phyloP scores from a whole-genome alignment of 208 protist genomes.

The Lotmaria passim region DNA sequence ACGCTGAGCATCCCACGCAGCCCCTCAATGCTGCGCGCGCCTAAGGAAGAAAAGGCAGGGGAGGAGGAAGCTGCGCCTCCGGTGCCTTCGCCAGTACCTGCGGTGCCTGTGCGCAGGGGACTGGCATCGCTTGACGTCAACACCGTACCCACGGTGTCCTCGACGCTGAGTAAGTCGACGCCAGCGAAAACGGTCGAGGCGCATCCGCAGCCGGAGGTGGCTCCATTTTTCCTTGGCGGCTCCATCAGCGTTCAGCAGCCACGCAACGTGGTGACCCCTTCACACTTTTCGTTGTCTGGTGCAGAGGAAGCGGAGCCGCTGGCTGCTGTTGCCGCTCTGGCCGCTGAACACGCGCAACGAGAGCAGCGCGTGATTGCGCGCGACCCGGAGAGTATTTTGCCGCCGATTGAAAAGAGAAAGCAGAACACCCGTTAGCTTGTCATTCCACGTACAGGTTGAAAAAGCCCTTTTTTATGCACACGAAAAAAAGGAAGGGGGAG shows the following conservation, averaged over 20 bases:
- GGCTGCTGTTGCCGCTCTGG: background rate
- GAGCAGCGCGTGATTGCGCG: constrained; percentile 16
- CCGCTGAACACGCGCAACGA: constrained; percentile 18
- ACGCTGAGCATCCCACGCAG: constrained; percentile 36
- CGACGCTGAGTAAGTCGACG: constrained; percentile 7
- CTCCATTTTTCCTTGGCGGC: constrained; percentile 3
- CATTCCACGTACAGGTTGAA: too few species aligned
- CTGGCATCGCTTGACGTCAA: constrained; percentile 25
- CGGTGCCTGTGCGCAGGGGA: constrained; percentile 16
- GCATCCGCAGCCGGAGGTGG: background rate
- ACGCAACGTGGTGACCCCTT: constrained; percentile 20
- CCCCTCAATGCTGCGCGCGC: constrained; percentile 11
- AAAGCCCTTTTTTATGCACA: too few species aligned
- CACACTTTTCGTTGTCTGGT: constrained; percentile 10
- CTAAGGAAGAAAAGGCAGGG: background rate
- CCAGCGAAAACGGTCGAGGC: background rate
- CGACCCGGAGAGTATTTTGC: constrained; percentile 25
- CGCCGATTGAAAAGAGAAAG: constrained; percentile 25
- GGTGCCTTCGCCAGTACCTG: background rate
- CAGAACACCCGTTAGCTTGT: background rate
- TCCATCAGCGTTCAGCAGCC: constrained; percentile 12
- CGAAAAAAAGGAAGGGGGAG: too few species aligned
- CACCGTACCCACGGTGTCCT: background rate
- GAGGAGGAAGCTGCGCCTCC: background rate
- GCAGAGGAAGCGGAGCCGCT: constrained; percentile 9